Evolutionary conservation across 306 rosid species (phyloP).

Genomic region (Oxytropis ochrocephala): DNA sequence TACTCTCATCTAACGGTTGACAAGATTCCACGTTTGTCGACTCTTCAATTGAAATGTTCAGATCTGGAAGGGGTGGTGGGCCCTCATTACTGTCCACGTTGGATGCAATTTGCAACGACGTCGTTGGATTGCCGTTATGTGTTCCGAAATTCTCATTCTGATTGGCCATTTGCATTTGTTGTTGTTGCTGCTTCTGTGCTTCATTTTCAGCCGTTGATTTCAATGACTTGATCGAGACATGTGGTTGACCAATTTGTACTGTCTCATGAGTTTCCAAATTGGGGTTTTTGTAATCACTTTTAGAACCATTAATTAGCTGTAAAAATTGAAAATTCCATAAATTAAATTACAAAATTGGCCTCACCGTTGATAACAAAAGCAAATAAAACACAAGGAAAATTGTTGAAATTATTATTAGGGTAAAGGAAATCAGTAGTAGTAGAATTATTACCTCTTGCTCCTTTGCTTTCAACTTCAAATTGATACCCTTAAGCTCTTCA

Average conservation of each 20-base stretch:
- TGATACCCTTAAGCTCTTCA: constrained; percentile 14
- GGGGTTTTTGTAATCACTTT: not conserved
- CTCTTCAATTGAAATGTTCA: constrained; percentile 26
- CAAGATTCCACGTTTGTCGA: not conserved
- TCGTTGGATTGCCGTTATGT: not conserved
- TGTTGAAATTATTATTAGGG: too few species aligned
- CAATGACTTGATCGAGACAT: not conserved
- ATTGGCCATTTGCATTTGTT: not conserved
- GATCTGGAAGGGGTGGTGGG: constrained; percentile 35
- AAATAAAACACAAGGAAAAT: not conserved
- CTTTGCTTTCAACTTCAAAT: constrained; percentile 30
- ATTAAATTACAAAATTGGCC: not conserved
- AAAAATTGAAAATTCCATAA: not conserved
- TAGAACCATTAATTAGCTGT: constrained; percentile 20
- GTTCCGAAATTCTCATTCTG: not conserved
- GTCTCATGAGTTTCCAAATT: not conserved
- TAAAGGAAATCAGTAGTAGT: not conserved
- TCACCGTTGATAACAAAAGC: not conserved
- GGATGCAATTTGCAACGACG: not conserved
- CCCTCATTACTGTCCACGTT: not conserved
- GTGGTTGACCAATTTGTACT: not conserved
- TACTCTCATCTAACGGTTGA: constrained; percentile 22
- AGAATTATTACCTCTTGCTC: constrained; percentile 27
- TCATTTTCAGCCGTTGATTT: not conserved
- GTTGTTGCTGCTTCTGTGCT: not conserved